Conservation (phyloP, 2,329 filamentous ascomycete genomes). For the Chaetomiaceae sp. region DNA sequence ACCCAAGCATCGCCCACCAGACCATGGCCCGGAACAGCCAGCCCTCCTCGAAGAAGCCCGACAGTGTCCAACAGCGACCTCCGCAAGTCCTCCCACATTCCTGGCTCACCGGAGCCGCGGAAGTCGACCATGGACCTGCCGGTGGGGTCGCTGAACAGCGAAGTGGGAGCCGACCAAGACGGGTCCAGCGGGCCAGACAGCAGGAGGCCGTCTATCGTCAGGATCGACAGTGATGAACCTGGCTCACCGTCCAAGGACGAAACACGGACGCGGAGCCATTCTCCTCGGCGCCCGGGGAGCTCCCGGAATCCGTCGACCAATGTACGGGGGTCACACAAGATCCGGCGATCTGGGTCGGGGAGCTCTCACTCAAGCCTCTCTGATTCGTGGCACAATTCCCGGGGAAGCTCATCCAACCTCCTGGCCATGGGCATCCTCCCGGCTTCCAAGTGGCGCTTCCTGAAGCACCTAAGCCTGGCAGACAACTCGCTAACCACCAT, state of each 20-base stretch:
- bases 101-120: conserved; percentile 54
- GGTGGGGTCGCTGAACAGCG: conserved; percentile 56
- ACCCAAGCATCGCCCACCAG: conserved; percentile 73
- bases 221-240: conserved; percentile 45
- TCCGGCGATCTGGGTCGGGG: conserved; percentile 81
- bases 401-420: conserved; percentile 75
- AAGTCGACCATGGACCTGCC: conserved; percentile 46
- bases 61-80: conserved; percentile 61
- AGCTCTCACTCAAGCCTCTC: conserved; percentile 82
- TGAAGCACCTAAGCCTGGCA: conserved; percentile 84
- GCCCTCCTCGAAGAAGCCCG: conserved; percentile 58
- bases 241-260: conserved; percentile 39
- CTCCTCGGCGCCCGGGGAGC: conserved; percentile 70
- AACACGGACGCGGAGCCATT: conserved; percentile 66
- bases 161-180: conserved; percentile 43
- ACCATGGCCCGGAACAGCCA: conserved; percentile 56
- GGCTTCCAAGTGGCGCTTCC: conserved; percentile 87
- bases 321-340: conserved; percentile 64
- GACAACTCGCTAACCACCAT: conserved; percentile 88
- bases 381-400: conserved; percentile 58
- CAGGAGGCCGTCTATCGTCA: conserved; percentile 41
- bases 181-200: conserved; percentile 33
- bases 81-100: conserved; percentile 62
- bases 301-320: conserved; percentile 68
- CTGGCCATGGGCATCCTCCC: conserved; percentile 68